Base-by-base conservation (phyloP, 1,284 basidiomycete genomes). In the Caloboletus inedulis region DNA sequence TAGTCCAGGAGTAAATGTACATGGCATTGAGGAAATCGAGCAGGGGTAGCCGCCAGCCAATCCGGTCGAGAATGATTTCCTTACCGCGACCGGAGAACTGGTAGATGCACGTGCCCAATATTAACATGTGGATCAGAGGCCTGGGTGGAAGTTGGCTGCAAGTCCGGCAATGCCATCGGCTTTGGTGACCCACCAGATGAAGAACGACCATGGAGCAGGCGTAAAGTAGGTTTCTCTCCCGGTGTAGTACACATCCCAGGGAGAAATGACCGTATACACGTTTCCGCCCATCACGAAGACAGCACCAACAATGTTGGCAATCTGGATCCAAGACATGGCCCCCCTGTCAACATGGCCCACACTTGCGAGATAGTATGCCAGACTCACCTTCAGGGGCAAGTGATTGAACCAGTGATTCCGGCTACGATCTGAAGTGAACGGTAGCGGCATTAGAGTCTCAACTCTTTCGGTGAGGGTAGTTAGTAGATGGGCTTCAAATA, bases 151-250 rank as follows among this genome's bases (percentile, higher is more conserved):
- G 40, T 40, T 40, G 43, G 18, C n/a, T 54, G 53, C 47, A 57
- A 54, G 40, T 47, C 39, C 29, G 31, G 44, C 8, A 27, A 44
- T 57, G 42, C 2, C 34, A 9, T 25, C 7, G 8, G 16, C 35
- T 56, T 61, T 6, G 62, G 53, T 4, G 35, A 66, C 74, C 36
- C 50, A 85, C 89, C 89, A 91, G 65, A 92, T 86, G 69, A 84
- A 79, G 73, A 89, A 93, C 2, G 88, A 85, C 84, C 90, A 96
- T 16, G 87, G 82, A 7, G 90, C 89, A 18, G 94, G 94, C 1
- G 93, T 94, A 58, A 97, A 77, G 72, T 94, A 97, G n/a, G 93
- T 95, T 63, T 89, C 84, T 71, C 85, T 90, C 43, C 80, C 84
- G 42, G 75, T 72, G 64, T 76, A 81, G 70, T 89, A 89, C 42